Evolutionary conservation across 192 early-diverging fungal species (phyloP).

Genomic region (Backusella luteola): DNA sequence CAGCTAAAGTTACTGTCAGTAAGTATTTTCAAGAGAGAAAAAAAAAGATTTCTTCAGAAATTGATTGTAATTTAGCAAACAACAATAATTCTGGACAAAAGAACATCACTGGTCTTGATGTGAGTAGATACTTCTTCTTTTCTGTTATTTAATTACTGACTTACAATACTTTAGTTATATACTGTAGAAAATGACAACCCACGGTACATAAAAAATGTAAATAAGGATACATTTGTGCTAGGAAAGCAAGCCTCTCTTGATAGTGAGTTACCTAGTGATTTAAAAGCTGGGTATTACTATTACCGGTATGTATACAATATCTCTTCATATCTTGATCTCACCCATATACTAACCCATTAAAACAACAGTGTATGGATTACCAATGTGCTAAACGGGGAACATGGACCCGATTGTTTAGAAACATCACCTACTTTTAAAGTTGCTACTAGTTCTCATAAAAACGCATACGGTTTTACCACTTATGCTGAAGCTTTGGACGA

Average conservation of each 20-base stretch:
- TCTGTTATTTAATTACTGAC: not conserved
- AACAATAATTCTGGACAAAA: slow-evolving; percentile 3
- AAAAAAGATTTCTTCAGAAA: not conserved
- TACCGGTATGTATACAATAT: slow-evolving; percentile 14
- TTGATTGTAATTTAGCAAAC: not conserved
- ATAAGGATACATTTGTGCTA: slow-evolving; percentile 8
- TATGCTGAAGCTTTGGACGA: slow-evolving; percentile 21
- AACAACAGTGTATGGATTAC: slow-evolving; percentile 24
- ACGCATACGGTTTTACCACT: slow-evolving; percentile 15
- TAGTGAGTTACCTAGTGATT: slow-evolving; percentile 1
- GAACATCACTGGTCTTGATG: slow-evolving; percentile 29
- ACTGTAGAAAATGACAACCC: slow-evolving; percentile 2
- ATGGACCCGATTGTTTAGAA: slow-evolving; percentile 26
- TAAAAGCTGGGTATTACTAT: slow-evolving; percentile 21
- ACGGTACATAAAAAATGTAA: slow-evolving; percentile 21
- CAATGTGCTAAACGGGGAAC: slow-evolving; percentile 22
- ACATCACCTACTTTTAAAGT: slow-evolving; percentile 30
- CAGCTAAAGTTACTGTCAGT: slow-evolving; percentile 28
- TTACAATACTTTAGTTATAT: slow-evolving; percentile 1
- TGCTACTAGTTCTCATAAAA: slow-evolving; percentile 12
- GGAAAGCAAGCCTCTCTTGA: slow-evolving; percentile 20
- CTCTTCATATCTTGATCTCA: not conserved
- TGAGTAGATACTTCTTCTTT: not conserved
- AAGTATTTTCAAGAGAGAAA: not conserved
- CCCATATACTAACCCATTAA: not conserved